Evolutionary conservation across 192 early-diverging fungal genomes (phyloP).

Genomic region (Rhizophlyctis rosea): DNA sequence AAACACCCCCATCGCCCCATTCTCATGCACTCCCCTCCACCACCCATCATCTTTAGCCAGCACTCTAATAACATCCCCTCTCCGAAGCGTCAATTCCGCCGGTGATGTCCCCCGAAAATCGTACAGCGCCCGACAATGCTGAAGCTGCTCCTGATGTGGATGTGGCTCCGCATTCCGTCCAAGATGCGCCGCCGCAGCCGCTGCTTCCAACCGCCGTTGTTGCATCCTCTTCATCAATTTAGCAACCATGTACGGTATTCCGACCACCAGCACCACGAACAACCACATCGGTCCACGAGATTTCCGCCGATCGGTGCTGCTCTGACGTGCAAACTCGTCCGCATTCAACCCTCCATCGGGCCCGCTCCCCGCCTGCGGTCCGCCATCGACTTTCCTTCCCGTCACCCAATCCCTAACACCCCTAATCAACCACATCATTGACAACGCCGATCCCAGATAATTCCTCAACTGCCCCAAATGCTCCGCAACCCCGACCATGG

Average conservation of each 20-base stretch:
- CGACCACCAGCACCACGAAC: conserved; percentile 83
- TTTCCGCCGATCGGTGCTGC: conserved; percentile 35
- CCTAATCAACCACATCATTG: conserved; percentile 73
- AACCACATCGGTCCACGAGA: conserved; percentile 68
- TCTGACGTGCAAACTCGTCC: conserved; percentile 68
- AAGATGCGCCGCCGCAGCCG: conserved; percentile 12
- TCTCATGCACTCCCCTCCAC: conserved; percentile 87
- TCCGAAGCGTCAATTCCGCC: conserved; percentile 76
- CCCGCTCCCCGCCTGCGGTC: too few relatives aligned
- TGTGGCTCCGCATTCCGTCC: neutral
- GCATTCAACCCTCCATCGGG: conserved; percentile 71
- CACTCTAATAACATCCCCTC: conserved; percentile 88
- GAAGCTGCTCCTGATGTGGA: neutral
- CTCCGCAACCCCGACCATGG: conserved; percentile 97
- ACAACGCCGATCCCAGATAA: conserved; percentile 82
- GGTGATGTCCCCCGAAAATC: conserved; percentile 74
- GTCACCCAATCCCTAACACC: conserved; percentile 63
- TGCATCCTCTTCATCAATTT: conserved; percentile 78
- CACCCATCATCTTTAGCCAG: conserved; percentile 82
- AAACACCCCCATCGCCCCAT: conserved; percentile 84
- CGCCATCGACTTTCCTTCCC: conserved; percentile 70
- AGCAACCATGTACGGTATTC: conserved; percentile 89
- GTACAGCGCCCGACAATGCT: conserved; percentile 82
- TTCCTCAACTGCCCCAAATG: conserved; percentile 89
- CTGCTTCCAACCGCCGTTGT: conserved; percentile 37